phyloP scores from a whole-genome alignment of 768 basidiomycete species.

The Tylopilus rubrobrunneus region DNA sequence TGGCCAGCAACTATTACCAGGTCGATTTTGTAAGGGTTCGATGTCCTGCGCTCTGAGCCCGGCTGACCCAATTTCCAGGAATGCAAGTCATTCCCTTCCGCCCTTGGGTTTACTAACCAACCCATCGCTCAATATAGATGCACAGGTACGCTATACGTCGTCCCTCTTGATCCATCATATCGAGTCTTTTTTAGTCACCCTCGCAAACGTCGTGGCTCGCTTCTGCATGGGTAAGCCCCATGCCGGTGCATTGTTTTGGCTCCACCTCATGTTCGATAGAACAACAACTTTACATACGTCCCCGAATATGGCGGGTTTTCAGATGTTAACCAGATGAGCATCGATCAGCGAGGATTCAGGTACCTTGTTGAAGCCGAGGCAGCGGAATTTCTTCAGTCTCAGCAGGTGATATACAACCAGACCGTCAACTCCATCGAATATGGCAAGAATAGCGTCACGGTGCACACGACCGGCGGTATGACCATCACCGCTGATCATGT shows the following conservation, averaged over 20 bases:
- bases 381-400: constrained; percentile 42
- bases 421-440: constrained; percentile 48
- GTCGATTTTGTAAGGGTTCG: constrained; percentile 33
- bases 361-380: constrained; percentile 55
- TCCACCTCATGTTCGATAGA: constrained; percentile 31
- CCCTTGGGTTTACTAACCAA: neutral
- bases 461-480: constrained; percentile 42
- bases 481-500: constrained; percentile 52
- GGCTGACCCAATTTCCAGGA: constrained; percentile 18
- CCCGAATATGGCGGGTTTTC: constrained; percentile 55
- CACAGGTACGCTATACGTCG: constrained; percentile 20
- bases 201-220: constrained; percentile 61
- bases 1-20: constrained; percentile 55
- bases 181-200: constrained; percentile 48
- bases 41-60: neutral
- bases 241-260: neutral
- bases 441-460: constrained; percentile 43
- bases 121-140: constrained; percentile 9
- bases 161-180: neutral
- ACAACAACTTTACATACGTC: constrained; percentile 60
- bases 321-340: constrained; percentile 46
- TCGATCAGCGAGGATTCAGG: constrained; percentile 65
- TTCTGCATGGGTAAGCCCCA: constrained; percentile 49
- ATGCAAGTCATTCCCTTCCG: constrained; percentile 18
- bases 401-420: constrained; percentile 47